Evolutionary conservation across 768 basidiomycete species (phyloP).

Genomic region (Lactarius trivialis): DNA sequence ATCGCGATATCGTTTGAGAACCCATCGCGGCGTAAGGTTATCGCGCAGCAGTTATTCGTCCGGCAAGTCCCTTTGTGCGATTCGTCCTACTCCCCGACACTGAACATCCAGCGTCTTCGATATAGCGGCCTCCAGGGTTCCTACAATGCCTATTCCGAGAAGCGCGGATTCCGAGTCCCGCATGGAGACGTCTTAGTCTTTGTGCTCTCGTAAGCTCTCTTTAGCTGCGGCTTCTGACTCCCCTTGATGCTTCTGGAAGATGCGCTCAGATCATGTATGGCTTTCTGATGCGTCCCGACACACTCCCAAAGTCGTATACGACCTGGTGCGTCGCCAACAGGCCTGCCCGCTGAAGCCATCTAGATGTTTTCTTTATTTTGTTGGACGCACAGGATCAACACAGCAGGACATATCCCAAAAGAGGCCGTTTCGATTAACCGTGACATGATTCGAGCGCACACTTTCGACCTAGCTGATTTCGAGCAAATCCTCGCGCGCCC

Average conservation of each 20-base stretch:
- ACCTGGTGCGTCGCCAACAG: slow-evolving; percentile 47
- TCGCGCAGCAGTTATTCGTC: slow-evolving; percentile 87
- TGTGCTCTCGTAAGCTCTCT: slow-evolving; percentile 49
- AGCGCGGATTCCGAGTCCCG: slow-evolving; percentile 63
- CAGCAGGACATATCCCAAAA: slow-evolving; percentile 12
- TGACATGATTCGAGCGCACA: slow-evolving; percentile 6
- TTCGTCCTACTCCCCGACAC: background rate
- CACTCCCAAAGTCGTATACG: slow-evolving; percentile 71
- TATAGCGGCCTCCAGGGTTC: slow-evolving; percentile 81
- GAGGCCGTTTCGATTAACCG: slow-evolving; percentile 12
- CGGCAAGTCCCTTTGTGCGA: slow-evolving; percentile 42
- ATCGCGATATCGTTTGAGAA: slow-evolving; percentile 75
- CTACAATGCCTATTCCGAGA: slow-evolving; percentile 71
- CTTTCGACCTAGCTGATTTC: slow-evolving; percentile 7
- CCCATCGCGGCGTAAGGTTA: slow-evolving; percentile 50
- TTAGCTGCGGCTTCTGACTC: background rate
- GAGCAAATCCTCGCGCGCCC: slow-evolving; percentile 6
- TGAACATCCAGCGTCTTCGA: background rate
- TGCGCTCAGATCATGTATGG: slow-evolving; percentile 85
- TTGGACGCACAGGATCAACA: slow-evolving; percentile 18
- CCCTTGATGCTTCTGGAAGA: slow-evolving; percentile 31
- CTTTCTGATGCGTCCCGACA: slow-evolving; percentile 73
- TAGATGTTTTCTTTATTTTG: background rate
- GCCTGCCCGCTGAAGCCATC: slow-evolving; percentile 9
- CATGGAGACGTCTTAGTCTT: slow-evolving; percentile 83